Evolutionary conservation across 345 rosid species (phyloP).

Genomic region (Citrus hindsii): DNA sequence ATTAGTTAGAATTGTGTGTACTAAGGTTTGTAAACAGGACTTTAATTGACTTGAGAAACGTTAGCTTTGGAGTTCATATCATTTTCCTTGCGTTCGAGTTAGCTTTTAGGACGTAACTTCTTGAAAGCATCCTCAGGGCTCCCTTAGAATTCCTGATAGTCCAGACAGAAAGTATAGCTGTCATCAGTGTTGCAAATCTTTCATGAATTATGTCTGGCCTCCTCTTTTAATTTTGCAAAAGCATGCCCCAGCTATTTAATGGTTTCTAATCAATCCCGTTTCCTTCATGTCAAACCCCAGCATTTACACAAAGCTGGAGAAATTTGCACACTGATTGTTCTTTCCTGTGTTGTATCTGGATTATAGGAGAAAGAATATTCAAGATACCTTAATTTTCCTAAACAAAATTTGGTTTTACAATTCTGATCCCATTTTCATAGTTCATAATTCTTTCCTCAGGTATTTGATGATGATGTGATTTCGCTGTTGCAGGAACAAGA

Average conservation of each 20-base stretch:
- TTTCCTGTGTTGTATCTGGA: not conserved
- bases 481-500: constrained; percentile 45
- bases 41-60: not conserved
- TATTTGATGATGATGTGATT: constrained; percentile 5
- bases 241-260: not conserved
- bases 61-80: not conserved
- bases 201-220: not conserved
- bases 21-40: not conserved
- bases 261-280: not conserved
- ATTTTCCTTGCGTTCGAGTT: not conserved
- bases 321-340: not conserved
- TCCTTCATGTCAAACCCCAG: not conserved
- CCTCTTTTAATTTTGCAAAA: not conserved
- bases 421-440: not conserved
- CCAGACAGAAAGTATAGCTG: not conserved
- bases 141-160: not conserved
- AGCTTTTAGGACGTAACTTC: not conserved
- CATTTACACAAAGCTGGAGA: not conserved
- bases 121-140: not conserved
- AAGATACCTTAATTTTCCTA: not conserved
- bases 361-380: not conserved
- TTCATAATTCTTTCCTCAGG: not conserved
- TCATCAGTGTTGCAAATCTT: not conserved
- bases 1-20: not conserved
- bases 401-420: not conserved